Evolutionary conservation across 352 stramenopile species (phyloP), one percentile per base, ranked within the genome.

Genomic region (Phytophthora multivora): DNA sequence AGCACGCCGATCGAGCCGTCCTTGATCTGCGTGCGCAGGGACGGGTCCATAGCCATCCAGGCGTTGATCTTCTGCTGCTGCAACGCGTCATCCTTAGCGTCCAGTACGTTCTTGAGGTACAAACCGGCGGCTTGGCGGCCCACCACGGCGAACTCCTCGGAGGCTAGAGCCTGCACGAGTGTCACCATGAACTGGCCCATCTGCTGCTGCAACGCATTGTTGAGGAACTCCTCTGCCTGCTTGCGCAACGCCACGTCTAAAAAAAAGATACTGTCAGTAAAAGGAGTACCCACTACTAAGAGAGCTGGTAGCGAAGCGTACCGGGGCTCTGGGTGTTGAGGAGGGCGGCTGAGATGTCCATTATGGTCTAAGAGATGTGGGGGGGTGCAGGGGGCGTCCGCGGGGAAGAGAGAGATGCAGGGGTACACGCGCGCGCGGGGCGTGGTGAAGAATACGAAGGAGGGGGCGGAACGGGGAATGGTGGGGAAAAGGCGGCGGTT

Each of bases 61-160:
- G 83, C 77, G 40, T 84, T 71, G 42, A 88, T 81, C 57, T 94
- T 94, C 55, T 92, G 83, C 59, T 84, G 68, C 64, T 91, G 86
- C n/a, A 94, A 63, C 23, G 65, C 79, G 51, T 90, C 82, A 66
- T 94, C 84, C 70, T 95, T 95, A 48, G 86, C 86, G 59, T 93
- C 86, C 56, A 95, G 66, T 45, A 95, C 82, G 64, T 95, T 95
- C 73, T 95, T 95, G 16, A 95, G 69, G 69, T 93, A 95, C 10
- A 95, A 54, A n/a, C 86, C 86, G 13, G 86, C 86, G 38, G 83
- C 83, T 52, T 95, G 86, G 30, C 86, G 83, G 10, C 86, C 86
- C 15, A 89, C 78, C 11, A 88, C 80, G 10, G 79, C 77, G 56
- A 94, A 94, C 35, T 94, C 86, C 51, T 92, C 83, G 12, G 83